Base-by-base conservation (phyloP, 148 eudicot genomes). In the Rhododendron williamsianum region DNA sequence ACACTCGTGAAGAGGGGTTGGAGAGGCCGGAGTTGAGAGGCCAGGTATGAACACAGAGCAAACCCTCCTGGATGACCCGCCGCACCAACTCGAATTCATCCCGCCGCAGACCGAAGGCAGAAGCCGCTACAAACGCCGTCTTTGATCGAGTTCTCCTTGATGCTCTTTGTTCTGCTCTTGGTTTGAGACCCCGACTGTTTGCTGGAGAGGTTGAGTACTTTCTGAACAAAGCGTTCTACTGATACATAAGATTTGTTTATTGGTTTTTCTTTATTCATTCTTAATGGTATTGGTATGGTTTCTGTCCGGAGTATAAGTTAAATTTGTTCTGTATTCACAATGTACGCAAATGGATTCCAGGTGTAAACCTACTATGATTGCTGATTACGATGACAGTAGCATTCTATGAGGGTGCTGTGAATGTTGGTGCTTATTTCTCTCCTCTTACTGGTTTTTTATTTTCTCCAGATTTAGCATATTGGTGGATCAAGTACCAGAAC, bases 131-230 rank as follows among this genome's bases (percentile, higher is more conserved):
- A 30, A 30, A 30, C 30, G 0, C 30, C 30, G 30, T 30, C 87
- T 96, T 96, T 72, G 99, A 96, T 56, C 93, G 98, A 41, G 97
- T 96, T 85, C 97, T 96, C 77, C 97, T 96, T 69, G 99, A 96
- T 87, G 99, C 97, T 89, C 99, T 98, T 56, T 96, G 99, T 85
- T 96, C 99, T 38, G 99, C 99, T 83, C 97, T 96, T 89, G 99
- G 99, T 38, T 86, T 96, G 60, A 92, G 99, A 87, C 99, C 99
- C 67, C 93, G 99, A n/a, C 82, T 96, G 76, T 94, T 95, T 90
- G 91, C 98, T 80, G 93, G 95, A 25, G 35, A 33, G 35, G 35
- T 33, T 33, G 35, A 18, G 23, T 33, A 23, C 27, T 78, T 73
- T 84, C 74, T 63, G 45, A 10, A 67, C 16, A 11, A 60, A 78